Evolutionary conservation across 768 basidiomycete species (phyloP), one percentile per base, ranked within the genome.

Genomic region (Nidularia sp.): DNA sequence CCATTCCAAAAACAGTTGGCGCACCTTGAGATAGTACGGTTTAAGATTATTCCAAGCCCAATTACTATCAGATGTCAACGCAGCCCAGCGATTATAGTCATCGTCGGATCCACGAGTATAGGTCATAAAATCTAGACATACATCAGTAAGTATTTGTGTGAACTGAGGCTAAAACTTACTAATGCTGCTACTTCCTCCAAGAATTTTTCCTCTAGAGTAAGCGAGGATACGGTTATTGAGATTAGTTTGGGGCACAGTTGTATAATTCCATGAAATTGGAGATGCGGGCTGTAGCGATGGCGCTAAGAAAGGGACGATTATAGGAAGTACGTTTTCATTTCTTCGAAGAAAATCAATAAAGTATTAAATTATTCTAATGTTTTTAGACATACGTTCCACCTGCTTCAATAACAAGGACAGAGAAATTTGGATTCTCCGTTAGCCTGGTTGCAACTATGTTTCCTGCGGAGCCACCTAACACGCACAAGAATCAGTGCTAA

Each of bases 11-110:
- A 6, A 45, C 12, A n/a, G 25, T 45, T 10, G 15, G 25, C 25
- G 3, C 9, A 45, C 44, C 6, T 45, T 45, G 12, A 45, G 25
- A 45, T 45, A 52, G 25, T 52, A 52, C 6, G 25, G 13, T n/a
- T 22, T 46, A 3, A 65, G 25, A 10, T 34, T 43, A 13, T 60
- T 51, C 63, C 63, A 65, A 6, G 58, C 60, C 63, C 63, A 65
- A 9, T 60, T 60, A 22, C 34, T 29, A 49, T 65, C 63, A 4
- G 55, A 55, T 15, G 44, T 45, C n/a, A 57, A 25, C 1, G 45
- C 44, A 5, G 63, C 63, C 34, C 34, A 62, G 13, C 57, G 60
- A 41, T 65, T 57, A 44, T 47, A 65, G 47, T 65, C 63, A 18
- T 57, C 58, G 36, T 50, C 42, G 1, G 56, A 55, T 12, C 63